Evolutionary conservation across 768 basidiomycete species (phyloP).

Genomic region (Cystofilobasidium ferigula): DNA sequence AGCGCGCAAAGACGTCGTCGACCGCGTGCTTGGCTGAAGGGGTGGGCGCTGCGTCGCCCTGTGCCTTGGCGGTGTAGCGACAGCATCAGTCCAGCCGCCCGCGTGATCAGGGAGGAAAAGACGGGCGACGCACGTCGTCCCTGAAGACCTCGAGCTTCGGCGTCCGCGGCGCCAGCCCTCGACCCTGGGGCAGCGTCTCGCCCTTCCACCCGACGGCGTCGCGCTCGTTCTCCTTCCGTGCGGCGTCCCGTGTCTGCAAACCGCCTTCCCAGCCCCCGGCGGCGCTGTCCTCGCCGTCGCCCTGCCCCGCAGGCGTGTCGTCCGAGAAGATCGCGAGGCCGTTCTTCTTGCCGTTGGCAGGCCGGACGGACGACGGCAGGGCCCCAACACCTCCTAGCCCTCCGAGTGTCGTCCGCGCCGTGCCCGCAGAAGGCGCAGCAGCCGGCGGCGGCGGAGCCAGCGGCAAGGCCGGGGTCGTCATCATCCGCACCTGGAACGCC

Average conservation of each 20-base stretch:
- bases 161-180: conserved; percentile 34
- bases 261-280: conserved; percentile 32
- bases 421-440: background rate
- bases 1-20: conserved; percentile 35
- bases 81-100: background rate
- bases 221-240: conserved; percentile 41
- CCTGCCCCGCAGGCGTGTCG: no score
- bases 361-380: conserved; percentile 12
- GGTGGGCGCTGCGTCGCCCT: conserved; percentile 4
- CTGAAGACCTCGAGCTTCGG: conserved; percentile 43
- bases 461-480: conserved; percentile 44
- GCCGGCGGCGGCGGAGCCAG: conserved; percentile 38
- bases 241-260: conserved; percentile 40
- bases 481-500: conserved; percentile 57
- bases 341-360: conserved; percentile 32
- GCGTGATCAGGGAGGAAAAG: background rate
- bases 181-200: conserved; percentile 39
- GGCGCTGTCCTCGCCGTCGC: conserved; percentile 11
- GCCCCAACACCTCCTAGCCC: background rate
- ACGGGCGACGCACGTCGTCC: conserved; percentile 37
- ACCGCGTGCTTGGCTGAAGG: conserved; percentile 24
- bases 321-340: conserved; percentile 38
- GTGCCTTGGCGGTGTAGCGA: background rate
- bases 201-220: conserved; percentile 41
- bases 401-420: conserved; percentile 12